Evolutionary conservation across 805 yeast species (phyloP).

Genomic region (Saccharomyces mikatae): DNA sequence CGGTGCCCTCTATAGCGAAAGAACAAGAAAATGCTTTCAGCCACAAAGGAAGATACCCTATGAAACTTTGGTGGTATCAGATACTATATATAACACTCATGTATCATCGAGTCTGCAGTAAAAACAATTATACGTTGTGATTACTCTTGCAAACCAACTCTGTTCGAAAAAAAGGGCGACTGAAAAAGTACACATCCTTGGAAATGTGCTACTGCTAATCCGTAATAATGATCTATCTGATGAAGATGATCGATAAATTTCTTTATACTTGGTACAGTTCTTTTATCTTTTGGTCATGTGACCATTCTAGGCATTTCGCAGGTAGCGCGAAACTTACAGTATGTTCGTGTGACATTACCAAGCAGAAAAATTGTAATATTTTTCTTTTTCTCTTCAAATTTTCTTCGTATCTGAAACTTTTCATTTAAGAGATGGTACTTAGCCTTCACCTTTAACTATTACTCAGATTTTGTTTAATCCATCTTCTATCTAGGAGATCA

Average conservation of each 20-base stretch:
- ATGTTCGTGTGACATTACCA: neutral
- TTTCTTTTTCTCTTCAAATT: neutral
- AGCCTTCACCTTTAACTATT: neutral
- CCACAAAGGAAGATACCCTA: too few relatives aligned
- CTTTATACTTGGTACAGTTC: neutral
- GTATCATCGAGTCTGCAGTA: too few relatives aligned
- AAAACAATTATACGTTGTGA: too few relatives aligned
- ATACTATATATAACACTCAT: too few relatives aligned
- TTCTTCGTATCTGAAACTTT: neutral
- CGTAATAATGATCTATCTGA: too few relatives aligned
- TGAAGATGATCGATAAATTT: neutral
- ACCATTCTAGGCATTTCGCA: neutral
- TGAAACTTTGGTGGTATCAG: too few relatives aligned
- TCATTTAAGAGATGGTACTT: neutral
- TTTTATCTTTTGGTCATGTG: neutral
- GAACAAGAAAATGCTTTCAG: neutral
- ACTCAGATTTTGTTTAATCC: neutral
- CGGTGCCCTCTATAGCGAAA: neutral
- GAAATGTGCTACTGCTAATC: neutral
- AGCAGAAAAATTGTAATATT: neutral
- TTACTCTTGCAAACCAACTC: too few relatives aligned
- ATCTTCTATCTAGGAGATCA: neutral
- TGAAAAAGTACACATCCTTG: too few relatives aligned
- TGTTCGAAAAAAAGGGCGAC: too few relatives aligned
- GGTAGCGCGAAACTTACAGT: neutral